These are phyloP conservation scores for Madurella fahalii DNA, from an alignment of 2,329 filamentous ascomycete species.

Conservation along the genomic window DNA sequence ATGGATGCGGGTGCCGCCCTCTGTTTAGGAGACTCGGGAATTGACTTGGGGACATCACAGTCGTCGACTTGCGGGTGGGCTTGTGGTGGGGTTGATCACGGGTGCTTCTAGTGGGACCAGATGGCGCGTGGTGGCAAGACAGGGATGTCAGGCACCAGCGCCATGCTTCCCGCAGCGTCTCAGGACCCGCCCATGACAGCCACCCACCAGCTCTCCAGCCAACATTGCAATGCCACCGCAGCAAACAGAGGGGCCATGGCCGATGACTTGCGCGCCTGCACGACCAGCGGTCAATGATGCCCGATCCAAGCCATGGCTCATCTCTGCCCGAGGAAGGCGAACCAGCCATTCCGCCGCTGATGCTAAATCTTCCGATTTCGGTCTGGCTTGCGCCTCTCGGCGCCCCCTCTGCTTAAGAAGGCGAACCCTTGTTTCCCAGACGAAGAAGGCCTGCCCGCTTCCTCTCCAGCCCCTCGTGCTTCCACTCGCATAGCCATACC, in stretches of 20 bases:
- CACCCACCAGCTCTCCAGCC: not conserved
- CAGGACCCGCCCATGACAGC: not conserved
- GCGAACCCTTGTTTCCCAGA: not conserved
- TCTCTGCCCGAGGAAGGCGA: slow-evolving; percentile 17
- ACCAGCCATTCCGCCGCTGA: not conserved
- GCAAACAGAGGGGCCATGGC: not conserved
- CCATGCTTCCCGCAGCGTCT: not conserved
- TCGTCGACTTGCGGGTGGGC: too few species aligned
- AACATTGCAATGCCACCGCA: slow-evolving; percentile 6
- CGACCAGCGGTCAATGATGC: slow-evolving; percentile 20
- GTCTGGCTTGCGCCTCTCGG: not conserved
- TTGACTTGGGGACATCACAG: not conserved
- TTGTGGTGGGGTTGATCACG: not conserved
- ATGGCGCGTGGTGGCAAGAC: not conserved
- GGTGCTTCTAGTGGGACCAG: not conserved
- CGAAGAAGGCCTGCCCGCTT: not conserved
- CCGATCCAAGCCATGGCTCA: slow-evolving; percentile 6
- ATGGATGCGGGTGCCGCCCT: too few species aligned
- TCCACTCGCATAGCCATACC: too few species aligned
- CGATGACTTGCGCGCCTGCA: slow-evolving; percentile 8
- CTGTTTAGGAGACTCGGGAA: too few species aligned
- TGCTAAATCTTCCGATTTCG: not conserved
- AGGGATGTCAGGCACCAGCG: not conserved
- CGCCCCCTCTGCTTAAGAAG: slow-evolving; percentile 1
- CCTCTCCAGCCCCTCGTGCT: not conserved